Evolutionary conservation across 1,139 yeast species (phyloP).

Genomic region (Sporopachydermia cereana): DNA sequence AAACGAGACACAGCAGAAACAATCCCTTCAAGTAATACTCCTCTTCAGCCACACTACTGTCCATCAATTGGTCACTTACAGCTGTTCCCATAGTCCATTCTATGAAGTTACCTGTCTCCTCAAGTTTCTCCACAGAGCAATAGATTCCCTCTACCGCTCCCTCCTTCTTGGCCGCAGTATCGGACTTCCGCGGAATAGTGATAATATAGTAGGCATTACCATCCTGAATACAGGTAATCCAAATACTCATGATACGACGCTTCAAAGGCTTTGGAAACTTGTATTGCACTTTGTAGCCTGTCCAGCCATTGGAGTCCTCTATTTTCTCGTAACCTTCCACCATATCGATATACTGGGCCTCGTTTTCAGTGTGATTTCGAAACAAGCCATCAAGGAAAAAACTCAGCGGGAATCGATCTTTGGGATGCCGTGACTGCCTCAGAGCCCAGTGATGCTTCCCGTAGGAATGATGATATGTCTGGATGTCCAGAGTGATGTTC

Average conservation of each 20-base stretch:
- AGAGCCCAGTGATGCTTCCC: neutral
- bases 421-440: neutral
- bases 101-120: neutral
- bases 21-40: too few species aligned
- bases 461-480: neutral
- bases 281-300: neutral
- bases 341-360: neutral
- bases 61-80: neutral
- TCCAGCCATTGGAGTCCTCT: neutral
- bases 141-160: neutral
- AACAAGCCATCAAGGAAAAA: neutral
- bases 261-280: slow-evolving; percentile 2
- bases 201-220: slow-evolving; percentile 1
- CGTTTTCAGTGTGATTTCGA: neutral
- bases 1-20: too few species aligned
- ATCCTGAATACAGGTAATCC: slow-evolving; percentile 3
- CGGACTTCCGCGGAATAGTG: slow-evolving; percentile 1
- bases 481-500: neutral
- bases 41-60: too few species aligned
- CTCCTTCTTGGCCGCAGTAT: neutral
- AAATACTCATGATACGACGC: neutral
- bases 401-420: neutral
- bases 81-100: slow-evolving; percentile 5
- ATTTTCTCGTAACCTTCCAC: neutral
- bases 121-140: slow-evolving; percentile 2